Base-by-base conservation (phyloP, 257 asterid genomes). In the Rubia yunnanensis region DNA sequence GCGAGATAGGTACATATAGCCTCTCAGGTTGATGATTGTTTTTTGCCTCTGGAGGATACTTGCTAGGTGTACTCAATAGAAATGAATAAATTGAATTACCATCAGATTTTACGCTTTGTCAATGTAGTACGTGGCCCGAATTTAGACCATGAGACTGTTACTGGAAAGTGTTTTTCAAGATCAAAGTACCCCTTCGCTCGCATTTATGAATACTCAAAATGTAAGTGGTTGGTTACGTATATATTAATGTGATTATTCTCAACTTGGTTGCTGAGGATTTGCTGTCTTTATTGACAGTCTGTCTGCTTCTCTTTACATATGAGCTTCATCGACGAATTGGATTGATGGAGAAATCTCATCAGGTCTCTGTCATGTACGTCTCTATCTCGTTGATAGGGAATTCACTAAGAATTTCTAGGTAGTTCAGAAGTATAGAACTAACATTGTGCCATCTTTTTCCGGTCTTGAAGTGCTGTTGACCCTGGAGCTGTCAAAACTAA, bases 401-500 rank as follows among this genome's bases (percentile, higher is more conserved):
- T 60, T 34, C 48, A 20, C 23, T 60, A 13, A 15, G 8, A 8
- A 4, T 28, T 15, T 27, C 5, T 27, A 4, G n/a, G 7, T 28
- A 24, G 62, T n/a, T 30, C n/a, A 15, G 38, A 22, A 30, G 26
- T 22, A 31, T 59, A 4, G 24, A 8, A 31, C 10, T 7, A 18
- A 30, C 22, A 58, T 30, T 58, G 13, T 30, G 13, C 24, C 30
- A 58, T 26, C 10, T 52, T 38, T 64, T 55, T 44, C 50, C 55
- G 64, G 63, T 62, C 49, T 23, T 61, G 35, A 76, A 92, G 98
- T 60, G 91, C 88, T 52, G 96, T 69, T 60, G 98, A 89, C 73
- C 98, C 98, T 77, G 98, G 98, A 72, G 82, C 81, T 11, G 98
- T 87, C 79, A 65, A 84, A 75, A 92, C 96, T 52, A 85, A 85